Evolutionary conservation across 345 rosid genomes (phyloP).

Genomic region (Ailanthus altissimus): DNA sequence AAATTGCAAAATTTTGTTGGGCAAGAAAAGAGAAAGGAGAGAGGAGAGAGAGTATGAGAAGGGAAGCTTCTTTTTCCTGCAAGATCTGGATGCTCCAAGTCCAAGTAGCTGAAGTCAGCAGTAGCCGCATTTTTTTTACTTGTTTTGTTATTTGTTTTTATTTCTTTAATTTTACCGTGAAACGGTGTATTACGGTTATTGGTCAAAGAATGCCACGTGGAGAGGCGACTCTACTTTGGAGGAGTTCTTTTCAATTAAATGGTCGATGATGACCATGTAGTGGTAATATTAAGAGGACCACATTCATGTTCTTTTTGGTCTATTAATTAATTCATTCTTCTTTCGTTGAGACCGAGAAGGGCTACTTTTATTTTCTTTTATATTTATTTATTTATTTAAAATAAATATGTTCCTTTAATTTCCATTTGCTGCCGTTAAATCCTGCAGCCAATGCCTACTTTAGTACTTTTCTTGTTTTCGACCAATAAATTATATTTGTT

Average conservation of each 20-base stretch:
- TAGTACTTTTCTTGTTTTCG: neutral
- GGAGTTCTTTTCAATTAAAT: neutral
- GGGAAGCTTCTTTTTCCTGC: slow-evolving; percentile 63
- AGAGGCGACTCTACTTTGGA: slow-evolving; percentile 15
- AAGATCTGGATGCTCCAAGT: slow-evolving; percentile 64
- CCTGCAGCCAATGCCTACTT: neutral
- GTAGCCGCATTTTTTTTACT: slow-evolving; percentile 21
- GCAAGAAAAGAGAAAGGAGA: slow-evolving; percentile 14
- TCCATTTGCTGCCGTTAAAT: slow-evolving; percentile 19
- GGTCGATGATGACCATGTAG: slow-evolving; percentile 26
- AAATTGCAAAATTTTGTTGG: neutral
- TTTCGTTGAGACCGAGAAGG: slow-evolving; percentile 37
- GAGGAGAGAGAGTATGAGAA: slow-evolving; percentile 15
- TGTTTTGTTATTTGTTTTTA: neutral
- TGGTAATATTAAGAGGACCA: neutral
- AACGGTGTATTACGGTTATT: neutral
- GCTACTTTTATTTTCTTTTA: neutral
- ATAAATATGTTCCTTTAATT: slow-evolving; percentile 24
- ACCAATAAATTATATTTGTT: no score
- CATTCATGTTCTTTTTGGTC: slow-evolving; percentile 26
- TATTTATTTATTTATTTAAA: neutral
- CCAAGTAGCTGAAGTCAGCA: slow-evolving; percentile 47
- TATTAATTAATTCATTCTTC: neutral
- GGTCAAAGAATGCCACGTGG: slow-evolving; percentile 27
- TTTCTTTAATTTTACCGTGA: neutral